phyloP scores from a whole-genome alignment of 2,329 filamentous ascomycete genomes.

The Penicillium sp. region DNA sequence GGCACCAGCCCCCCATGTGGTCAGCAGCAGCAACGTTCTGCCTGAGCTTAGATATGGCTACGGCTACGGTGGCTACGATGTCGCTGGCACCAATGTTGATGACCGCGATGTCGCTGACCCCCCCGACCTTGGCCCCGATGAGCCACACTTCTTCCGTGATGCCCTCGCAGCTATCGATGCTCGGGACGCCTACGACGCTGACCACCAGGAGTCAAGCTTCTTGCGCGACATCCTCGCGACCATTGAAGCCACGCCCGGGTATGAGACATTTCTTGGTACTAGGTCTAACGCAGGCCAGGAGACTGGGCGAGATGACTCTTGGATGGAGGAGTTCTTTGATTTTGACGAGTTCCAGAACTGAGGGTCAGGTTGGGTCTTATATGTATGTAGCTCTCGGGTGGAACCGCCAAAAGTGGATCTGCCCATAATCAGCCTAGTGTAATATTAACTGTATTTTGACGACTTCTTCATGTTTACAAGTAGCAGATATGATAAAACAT shows the following conservation, averaged over 20 bases:
- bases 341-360: not conserved
- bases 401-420: not conserved
- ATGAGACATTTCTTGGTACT: too few species aligned
- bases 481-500: not conserved
- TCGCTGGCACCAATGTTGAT: accelerated
- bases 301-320: not conserved
- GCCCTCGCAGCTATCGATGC: too few species aligned
- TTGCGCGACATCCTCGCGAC: too few species aligned
- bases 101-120: too few species aligned
- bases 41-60: not conserved
- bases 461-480: not conserved
- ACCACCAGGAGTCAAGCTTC: too few species aligned
- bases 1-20: too few species aligned
- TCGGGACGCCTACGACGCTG: too few species aligned
- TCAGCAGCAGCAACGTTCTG: not conserved
- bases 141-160: too few species aligned
- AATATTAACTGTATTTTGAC: not conserved
- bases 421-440: not conserved
- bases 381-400: not conserved
- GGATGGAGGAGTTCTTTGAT: not conserved
- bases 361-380: not conserved
- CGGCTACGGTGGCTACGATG: not conserved
- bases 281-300: too few species aligned
- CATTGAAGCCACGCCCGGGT: too few species aligned
- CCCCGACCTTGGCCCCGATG: too few species aligned